A percentile compares a stretch with the other conserved stretches of the same genome.
Evolutionary conservation across 2,329 filamentous ascomycete genomes (phyloP).

Genomic region (Botrytis medusae): DNA sequence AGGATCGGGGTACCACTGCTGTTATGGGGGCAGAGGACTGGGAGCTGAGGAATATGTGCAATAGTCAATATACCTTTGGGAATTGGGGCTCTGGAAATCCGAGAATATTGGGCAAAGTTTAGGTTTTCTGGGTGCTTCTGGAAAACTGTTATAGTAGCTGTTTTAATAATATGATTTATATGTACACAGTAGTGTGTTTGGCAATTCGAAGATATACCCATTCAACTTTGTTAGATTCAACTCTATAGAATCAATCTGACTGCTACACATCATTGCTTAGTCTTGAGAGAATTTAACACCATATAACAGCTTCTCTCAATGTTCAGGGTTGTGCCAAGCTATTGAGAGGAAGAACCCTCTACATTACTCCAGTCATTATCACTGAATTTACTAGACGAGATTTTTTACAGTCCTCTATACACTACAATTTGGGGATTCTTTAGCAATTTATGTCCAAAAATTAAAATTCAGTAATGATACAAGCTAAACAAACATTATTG

Average conservation of each 20-base stretch:
- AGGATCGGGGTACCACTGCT: not conserved
- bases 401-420: not conserved
- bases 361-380: no score
- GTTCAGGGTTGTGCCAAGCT: not conserved
- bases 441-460: no score
- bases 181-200: not conserved
- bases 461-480: no score
- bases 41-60: not conserved
- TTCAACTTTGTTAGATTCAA: not conserved
- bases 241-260: not conserved
- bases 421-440: no score
- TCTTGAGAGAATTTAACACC: not conserved
- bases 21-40: not conserved
- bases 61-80: not conserved
- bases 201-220: not conserved
- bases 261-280: not conserved
- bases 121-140: not conserved
- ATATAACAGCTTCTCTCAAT: not conserved
- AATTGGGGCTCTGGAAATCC: not conserved
- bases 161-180: fast-evolving
- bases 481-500: not conserved
- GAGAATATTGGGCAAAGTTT: not conserved
- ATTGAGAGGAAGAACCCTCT: not conserved
- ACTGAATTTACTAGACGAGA: not conserved
- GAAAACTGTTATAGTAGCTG: not conserved